Evolutionary conservation across 1,139 yeast genomes (phyloP).

Genomic region (Debaryomycetaceae sp.): DNA sequence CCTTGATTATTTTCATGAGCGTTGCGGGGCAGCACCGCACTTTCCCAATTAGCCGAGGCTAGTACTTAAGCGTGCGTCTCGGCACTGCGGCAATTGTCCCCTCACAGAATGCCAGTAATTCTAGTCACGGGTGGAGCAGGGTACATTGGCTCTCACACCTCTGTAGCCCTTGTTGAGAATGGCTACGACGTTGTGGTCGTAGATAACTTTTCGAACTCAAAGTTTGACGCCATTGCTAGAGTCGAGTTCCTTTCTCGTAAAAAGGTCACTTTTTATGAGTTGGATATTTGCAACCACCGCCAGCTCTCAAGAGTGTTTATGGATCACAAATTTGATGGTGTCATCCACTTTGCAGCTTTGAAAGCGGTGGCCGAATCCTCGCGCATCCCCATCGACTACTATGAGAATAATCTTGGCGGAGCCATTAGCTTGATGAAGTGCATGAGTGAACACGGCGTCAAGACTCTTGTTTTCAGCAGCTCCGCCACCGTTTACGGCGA

Average conservation of each 20-base stretch:
- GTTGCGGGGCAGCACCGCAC: no score
- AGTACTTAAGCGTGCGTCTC: background rate
- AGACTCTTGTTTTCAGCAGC: slow-evolving; percentile 62
- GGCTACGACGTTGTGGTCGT: slow-evolving; percentile 63
- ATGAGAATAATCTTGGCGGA: slow-evolving; percentile 60
- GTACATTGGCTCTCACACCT: slow-evolving; percentile 78
- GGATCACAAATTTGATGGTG: slow-evolving; percentile 43
- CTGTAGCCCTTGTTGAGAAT: slow-evolving; percentile 50
- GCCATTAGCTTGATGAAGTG: slow-evolving; percentile 49
- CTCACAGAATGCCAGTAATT: no score
- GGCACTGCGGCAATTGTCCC: slow-evolving; percentile 2
- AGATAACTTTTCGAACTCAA: slow-evolving; percentile 62
- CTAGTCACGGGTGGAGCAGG: slow-evolving; percentile 86
- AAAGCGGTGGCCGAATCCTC: slow-evolving; percentile 84
- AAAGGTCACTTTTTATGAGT: slow-evolving; percentile 45
- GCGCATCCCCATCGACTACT: slow-evolving; percentile 58
- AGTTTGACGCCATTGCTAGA: slow-evolving; percentile 58
- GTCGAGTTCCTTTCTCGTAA: slow-evolving; percentile 44
- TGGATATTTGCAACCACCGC: slow-evolving; percentile 46
- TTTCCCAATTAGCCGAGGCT: no score
- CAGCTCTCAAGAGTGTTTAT: slow-evolving; percentile 39
- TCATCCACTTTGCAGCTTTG: slow-evolving; percentile 77
- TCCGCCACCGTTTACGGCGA: slow-evolving; percentile 84
- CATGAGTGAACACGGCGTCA: slow-evolving; percentile 37
- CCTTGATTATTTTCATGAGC: no score